Evolutionary conservation across 2,329 filamentous ascomycete species (phyloP), one percentile per base, ranked within the genome.

Genomic region (Dactylellina drechsleri): DNA sequence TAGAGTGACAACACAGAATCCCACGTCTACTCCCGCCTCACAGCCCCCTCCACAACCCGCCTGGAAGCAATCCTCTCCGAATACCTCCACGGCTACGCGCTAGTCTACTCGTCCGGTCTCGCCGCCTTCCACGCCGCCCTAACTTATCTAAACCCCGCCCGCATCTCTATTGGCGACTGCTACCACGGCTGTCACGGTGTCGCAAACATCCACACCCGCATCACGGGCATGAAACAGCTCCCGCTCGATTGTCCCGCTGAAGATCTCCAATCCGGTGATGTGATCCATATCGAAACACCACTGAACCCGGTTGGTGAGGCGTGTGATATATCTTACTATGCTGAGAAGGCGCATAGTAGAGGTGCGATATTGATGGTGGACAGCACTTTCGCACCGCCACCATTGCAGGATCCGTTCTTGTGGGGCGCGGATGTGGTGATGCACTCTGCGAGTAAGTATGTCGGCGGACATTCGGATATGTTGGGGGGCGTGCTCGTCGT

Each of bases 141-240:
- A 1, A 89, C 93, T n/a, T 88, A 89, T 80, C 83, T 96, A 7
- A 93, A 96, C 81, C 95, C 95, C 0, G 88, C 88, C 78, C 89
- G 90, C 71, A 88, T 98, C 66, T 90, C 92, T 78, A 92, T 98
- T 77, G 89, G 89, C 43, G 89, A 86, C 15, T 93, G 93, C 49
- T 99, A 98, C 83, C 95, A 98, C 83, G 95, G 95, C 79, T 96
- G 92, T 82, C 92, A 97, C 82, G 92, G 92, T 76, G 91, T 97
- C 31, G 87, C 97, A 79, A 83, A 83, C 36, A 83, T 98, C 65
- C 85, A 96, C 77, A 83, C 86, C 72, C 91, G 92, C 77, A 87
- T 97, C 58, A 92, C 90, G 26, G 90, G 91, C 0, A 87, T 96
- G 26, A 83, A 90, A 80, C 86, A 90, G 77, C 85, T 97, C 1